Evolutionary conservation across 2,329 filamentous ascomycete species (phyloP), one percentile per base, ranked within the genome.

Genomic region (Cladobotryum protrusum): DNA sequence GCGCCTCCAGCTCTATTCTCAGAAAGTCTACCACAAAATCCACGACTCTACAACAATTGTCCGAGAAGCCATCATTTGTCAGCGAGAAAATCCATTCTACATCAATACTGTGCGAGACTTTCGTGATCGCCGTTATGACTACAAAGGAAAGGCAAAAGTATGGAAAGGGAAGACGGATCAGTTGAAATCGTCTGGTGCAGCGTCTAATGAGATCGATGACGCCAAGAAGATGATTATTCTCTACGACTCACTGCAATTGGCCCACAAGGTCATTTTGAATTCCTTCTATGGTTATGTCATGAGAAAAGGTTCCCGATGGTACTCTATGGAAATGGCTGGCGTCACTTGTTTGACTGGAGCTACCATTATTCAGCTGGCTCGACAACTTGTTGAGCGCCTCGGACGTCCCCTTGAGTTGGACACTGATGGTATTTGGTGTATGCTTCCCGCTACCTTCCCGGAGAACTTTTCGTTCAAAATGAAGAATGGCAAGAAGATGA

Each of bases 241-340:
- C 4, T 99, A 89, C 65, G 93, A 99, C 66, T 99, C 93, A 0
- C 75, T 99, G 51, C 95, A 99, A 67, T 76, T 99, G 60, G 93
- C 93, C 0, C 93, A 99, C 75, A 99, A 99, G 67, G 93, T 99
- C 72, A 99, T 99, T 77, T 68, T 99, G 49, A 99, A 99, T 74
- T 96, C 90, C 49, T 99, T 99, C 74, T 99, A 99, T 60, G 93
- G 93, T 56, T 99, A 99, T 65, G 93, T 97, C 66, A 99, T 99
- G 93, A 81, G 93, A 72, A 99, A 99, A 67, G 93, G 93, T 33
- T 99, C 93, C 35, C 83, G 93, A 49, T 99, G 93, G 93, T 99
- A 99, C 66, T 99, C 93, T 15, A 85, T 99, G 80, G 93, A 99
- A 66, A 99, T 99, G 93, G 93, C 95, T 14, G 93, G 93, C 59